Base-by-base conservation (phyloP, 129 eudicot species). In the Rutidosis leptorrhynchoides region DNA sequence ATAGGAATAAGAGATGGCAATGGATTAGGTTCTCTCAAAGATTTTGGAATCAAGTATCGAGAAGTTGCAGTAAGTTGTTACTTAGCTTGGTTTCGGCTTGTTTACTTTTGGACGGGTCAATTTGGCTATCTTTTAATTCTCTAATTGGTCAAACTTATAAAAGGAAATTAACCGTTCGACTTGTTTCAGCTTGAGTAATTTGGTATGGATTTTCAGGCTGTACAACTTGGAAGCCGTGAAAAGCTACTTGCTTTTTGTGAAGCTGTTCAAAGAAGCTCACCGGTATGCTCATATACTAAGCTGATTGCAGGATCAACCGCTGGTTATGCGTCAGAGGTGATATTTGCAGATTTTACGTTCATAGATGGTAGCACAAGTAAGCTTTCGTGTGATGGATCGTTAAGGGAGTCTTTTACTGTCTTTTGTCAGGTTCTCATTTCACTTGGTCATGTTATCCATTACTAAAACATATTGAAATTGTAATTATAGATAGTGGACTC, bases 291-390 rank as follows among this genome's bases (percentile, higher is more conserved):
- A 33, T 92, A 83, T 62, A 88, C 95, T 22, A 83, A 73, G 70
- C 98, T 96, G 10, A 69, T 88, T 43, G 89, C 98, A 45, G 96
- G 96, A 53, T 68, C 81, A 70, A 88, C 96, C 35, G 79, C 98
- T 81, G 98, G 96, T 56, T 92, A 92, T 82, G 98, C 98, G 54
- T 92, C 98, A 14, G 98, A 92, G 96, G 98, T 92, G 65, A 83
- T 92, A 45, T 92, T 88, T 85, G 98, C 98, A 58, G 98, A 92
- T 74, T 95, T 95, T 27, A 92, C 96, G 32, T 92, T 92, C 46
- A 88, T 92, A 64, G 98, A 92, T 69, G 98, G 98, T 30, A 87
- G 98, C 75, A 92, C 98, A 2, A 92, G 98, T 76, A 96, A 92
- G 70, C 91, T 92, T 33, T 92, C 98, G 33, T 92, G 98, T 69